Evolutionary conservation across 148 eudicot genomes (phyloP).

Genomic region (Nepenthes gracilis): DNA sequence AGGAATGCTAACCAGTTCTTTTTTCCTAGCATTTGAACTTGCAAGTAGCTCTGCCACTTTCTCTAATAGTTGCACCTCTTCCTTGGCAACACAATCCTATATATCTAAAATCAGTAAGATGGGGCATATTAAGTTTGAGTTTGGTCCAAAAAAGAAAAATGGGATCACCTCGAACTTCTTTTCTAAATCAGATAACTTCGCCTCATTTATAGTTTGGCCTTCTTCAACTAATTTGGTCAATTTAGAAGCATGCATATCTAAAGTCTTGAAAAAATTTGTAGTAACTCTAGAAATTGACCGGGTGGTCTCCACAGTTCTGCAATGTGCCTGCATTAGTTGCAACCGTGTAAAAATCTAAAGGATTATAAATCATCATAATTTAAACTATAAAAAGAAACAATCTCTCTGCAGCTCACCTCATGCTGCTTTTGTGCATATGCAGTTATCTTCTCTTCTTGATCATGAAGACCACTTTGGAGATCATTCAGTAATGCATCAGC

Average conservation of each 20-base stretch:
- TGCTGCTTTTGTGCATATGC: constrained; percentile 66
- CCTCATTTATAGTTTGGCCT: constrained; percentile 61
- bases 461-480: constrained; percentile 66
- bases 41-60: constrained; percentile 95
- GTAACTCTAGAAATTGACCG: constrained; percentile 77
- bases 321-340: constrained; percentile 62
- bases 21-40: constrained; percentile 87
- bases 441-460: constrained; percentile 64
- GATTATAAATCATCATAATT: neutral
- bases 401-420: constrained; percentile 37
- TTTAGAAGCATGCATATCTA: constrained; percentile 72
- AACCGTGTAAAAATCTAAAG: neutral
- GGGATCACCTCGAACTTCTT: constrained; percentile 74
- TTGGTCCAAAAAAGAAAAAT: constrained; percentile 1
- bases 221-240: constrained; percentile 73
- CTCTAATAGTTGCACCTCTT: constrained; percentile 72
- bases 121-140: constrained; percentile 4
- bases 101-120: constrained; percentile 4
- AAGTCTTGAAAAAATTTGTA: constrained; percentile 50
- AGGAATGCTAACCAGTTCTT: constrained; percentile 50
- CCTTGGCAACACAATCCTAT: constrained; percentile 88
- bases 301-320: constrained; percentile 68
- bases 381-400: neutral
- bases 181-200: constrained; percentile 73
- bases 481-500: constrained; percentile 70